Evolutionary conservation across 192 early-diverging fungal species (phyloP).

Genomic region (Paraglomus brasilianum): DNA sequence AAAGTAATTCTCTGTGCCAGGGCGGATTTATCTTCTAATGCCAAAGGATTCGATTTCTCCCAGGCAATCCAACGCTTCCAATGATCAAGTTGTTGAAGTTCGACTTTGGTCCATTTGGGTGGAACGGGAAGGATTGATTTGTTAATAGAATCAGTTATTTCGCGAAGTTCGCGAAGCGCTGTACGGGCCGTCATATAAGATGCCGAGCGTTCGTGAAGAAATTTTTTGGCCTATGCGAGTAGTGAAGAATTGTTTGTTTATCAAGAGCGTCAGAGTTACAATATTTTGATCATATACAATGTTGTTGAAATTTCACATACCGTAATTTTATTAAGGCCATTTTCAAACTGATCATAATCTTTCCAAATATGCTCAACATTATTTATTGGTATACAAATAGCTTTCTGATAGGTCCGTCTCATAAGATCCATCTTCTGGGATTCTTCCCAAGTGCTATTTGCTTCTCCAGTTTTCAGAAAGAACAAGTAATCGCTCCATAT

Average conservation of each 20-base stretch:
- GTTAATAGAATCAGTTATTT: slow-evolving; percentile 75
- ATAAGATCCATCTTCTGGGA: slow-evolving; percentile 85
- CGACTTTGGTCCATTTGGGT: slow-evolving; percentile 77
- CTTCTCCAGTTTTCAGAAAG: slow-evolving; percentile 76
- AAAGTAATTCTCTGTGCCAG: slow-evolving; percentile 73
- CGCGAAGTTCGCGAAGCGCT: slow-evolving; percentile 75
- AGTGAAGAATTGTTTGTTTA: slow-evolving; percentile 8
- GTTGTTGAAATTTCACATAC: slow-evolving; percentile 39
- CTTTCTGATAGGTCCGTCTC: slow-evolving; percentile 81
- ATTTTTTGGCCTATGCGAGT: slow-evolving; percentile 76
- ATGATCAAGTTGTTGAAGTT: slow-evolving; percentile 54
- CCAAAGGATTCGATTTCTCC: slow-evolving; percentile 87
- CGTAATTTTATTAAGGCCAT: slow-evolving; percentile 76
- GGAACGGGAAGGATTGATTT: slow-evolving; percentile 68
- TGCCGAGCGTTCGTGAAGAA: slow-evolving; percentile 79
- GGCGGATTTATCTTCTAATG: slow-evolving; percentile 59
- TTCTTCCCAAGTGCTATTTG: slow-evolving; percentile 79
- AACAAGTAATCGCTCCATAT: slow-evolving; percentile 89
- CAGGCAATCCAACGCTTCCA: slow-evolving; percentile 92
- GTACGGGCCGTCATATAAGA: slow-evolving; percentile 94
- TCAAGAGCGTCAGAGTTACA: background rate
- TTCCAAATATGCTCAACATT: slow-evolving; percentile 95
- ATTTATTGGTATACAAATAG: slow-evolving; percentile 80
- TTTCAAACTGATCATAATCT: slow-evolving; percentile 92
- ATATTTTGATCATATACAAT: background rate